Evolutionary conservation across 148 eudicot genomes (phyloP), one percentile per base, ranked within the genome.

Genomic region (Nyssa sinensis): DNA sequence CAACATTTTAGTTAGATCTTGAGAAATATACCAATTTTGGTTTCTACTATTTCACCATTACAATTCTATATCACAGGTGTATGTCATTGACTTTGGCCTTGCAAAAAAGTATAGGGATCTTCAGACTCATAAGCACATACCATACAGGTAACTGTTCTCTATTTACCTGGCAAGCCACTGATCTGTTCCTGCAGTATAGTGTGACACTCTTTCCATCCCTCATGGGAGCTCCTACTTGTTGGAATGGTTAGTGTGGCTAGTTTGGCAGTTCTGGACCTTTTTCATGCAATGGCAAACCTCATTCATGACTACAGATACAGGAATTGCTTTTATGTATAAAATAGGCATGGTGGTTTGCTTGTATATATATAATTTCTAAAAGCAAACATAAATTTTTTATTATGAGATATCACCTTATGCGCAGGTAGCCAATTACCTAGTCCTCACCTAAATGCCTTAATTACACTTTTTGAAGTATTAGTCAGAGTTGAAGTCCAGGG

Each of bases 41-140:
- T 11, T 65, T 10, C 35, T 2, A 32, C 1, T 13, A 17, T 65
- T 4, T 66, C 4, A 66, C 30, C 23, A 23, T 27, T 53, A 41
- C 23, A 25, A 47, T 47, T 67, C 33, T 67, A 70, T 69, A 8
- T 75, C 14, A 39, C 66, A 81, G 83, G 80, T 73, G 16, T 81
- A 76, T 65, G 55, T 58, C 53, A 81, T 81, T 44, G 83, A 81
- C 51, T 81, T 58, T 72, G 83, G 83, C 37, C 83, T 81, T 62
- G 83, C 83, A 67, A 81, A 81, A 65, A 81, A 81, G 71, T 80
- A 80, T 31, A 70, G 79, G 75, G 83, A 80, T 75, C 79, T 80
- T 71, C 79, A 80, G n/a, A 80, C 76, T 55, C 82, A 74, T 74
- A 79, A 75, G 74, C 82, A 79, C 60, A 74, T 79, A 79, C 78